Base-by-base conservation (phyloP, 306 rosid species). In the Fragaria ananassa region DNA sequence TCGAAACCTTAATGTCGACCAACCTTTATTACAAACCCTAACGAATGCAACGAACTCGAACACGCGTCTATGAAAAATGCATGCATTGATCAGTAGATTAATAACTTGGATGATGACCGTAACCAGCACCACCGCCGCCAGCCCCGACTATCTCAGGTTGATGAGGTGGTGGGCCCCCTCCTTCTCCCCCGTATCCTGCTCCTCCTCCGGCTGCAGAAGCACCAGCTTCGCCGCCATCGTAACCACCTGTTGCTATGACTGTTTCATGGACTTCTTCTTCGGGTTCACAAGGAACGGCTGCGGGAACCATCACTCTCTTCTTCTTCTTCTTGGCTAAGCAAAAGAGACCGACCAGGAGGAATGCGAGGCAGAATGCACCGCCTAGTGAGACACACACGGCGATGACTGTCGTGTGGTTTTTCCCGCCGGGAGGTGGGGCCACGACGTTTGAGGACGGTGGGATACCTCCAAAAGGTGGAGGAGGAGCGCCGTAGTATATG, bases 331-430 rank as follows among this genome's bases (percentile, higher is more conserved):
- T 87, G 10, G 91, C 89, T 1, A 85, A 75, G 61, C 85, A 89
- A 51, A 87, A 76, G 57, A 84, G 74, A 15, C 82, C 91, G 18
- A 71, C 79, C 5, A 84, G 17, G 44, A 89, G 84, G 67, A 89
- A 85, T 14, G 87, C 91, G 10, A 89, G n/a, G 68, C 87, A 76
- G 62, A 76, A 11, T 12, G 35, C 74, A 21, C 89, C 86, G 0
- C 93, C 93, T 0, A 80, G 77, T 4, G 93, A 87, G 46, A 64
- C 91, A 15, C 89, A 87, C 12, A 84, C 91, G 0, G 85, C 89
- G 12, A 89, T 80, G 46, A 87, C 76, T 0, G 91, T 88, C 51
- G 87, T 89, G 82, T 69, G 84, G 68, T 79, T 67, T 23, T 71
- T 42, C 10, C 83, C 84, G 0, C 83, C 84, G 0, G 84, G 8